Base-by-base conservation (phyloP, 805 yeast species). In the Tetrapisispora arboricola region DNA sequence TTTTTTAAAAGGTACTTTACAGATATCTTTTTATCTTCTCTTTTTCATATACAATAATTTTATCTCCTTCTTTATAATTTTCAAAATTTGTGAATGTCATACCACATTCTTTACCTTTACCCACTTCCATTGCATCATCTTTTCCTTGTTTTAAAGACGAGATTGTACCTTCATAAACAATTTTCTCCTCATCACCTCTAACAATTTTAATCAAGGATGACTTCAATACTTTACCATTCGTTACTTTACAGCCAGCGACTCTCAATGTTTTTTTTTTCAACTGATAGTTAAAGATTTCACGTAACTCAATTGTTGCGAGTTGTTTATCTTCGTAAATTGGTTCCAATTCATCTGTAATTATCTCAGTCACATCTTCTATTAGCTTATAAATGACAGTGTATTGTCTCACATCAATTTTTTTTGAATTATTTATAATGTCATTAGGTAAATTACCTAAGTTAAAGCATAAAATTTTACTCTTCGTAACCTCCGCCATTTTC, bases 71-170 rank as follows among this genome's bases (percentile, higher is more conserved):
- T 49, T 77, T 72, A 53, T 82, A 83, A 24, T 68, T 73, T 32
- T 74, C 76, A 79, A 86, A 86, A 9, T 46, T 43, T 2, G 70
- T 75, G 48, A 92, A 77, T 0, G 85, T 66, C 19, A 90, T 57
- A 40, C 98, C 98, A 67, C 96, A 92, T 51, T 92, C 98, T 22
- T 73, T 73, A 22, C 95, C 96, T 62, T 84, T 88, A 43, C 75
- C 75, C 8, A 84, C 84, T 53, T 82, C 90, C 1, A 64, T 49
- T 4, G 80, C 83, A 49, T 84, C 94, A 34, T 84, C 88, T 58
- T 85, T 86, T 39, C 77, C 78, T 46, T 83, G 84, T 62, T 84
- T 87, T 59, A 92, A 70, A 6, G 90, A 78, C 2, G 79, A 73
- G 7, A 92, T 57, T 10, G 65, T 64, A 2, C 95, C 96, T 31